Base-by-base conservation (phyloP, 805 yeast genomes). In the Ogataea dorogensis region DNA sequence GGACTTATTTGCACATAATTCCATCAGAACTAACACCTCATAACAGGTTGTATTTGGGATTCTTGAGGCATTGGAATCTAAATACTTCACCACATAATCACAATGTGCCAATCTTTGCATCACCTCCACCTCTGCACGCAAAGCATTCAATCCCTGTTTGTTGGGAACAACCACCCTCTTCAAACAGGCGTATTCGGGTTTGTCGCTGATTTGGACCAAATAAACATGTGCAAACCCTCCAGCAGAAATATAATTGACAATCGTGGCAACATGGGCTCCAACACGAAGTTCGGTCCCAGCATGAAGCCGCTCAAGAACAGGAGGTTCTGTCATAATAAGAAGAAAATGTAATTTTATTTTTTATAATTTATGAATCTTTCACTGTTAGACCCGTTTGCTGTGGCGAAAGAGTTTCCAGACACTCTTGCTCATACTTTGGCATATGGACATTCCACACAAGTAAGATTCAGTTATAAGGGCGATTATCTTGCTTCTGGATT, bases 1-100 rank as follows among this genome's bases (percentile, higher is more conserved):
- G 12, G 95, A 86, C 45, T 83, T 75, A 57, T 84, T 85, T 8
- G 95, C 81, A 58, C 98, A 91, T 50, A 81, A 75, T 59, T 91
- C 98, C 98, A 91, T 93, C 46, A 91, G 68, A 27, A 91, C 77
- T 37, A 91, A 68, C 7, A 93, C 97, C 62, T 91, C 98, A 58
- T 86, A 93, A 28, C 52, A 46, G 3, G 70, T 53, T 2, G 73
- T 67, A 31, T 67, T 57, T 3, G 63, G 65, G 19, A 75, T 53
- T 37, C 86, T 65, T 27, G 81, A 77, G 1, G 94, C 93, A 54
- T 82, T 81, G 2, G 89, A 81, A 55, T 85, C 94, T 49, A 71
- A 81, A 52, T 82, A 82, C 41, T 70, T 70, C 18, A 84, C 93
- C 33, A 82, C 77, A 46, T 74, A 70, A 17, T 76, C 63, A 28